Evolutionary conservation across 2,329 filamentous ascomycete species (phyloP).

Genomic region (Colletotrichum camelliae): DNA sequence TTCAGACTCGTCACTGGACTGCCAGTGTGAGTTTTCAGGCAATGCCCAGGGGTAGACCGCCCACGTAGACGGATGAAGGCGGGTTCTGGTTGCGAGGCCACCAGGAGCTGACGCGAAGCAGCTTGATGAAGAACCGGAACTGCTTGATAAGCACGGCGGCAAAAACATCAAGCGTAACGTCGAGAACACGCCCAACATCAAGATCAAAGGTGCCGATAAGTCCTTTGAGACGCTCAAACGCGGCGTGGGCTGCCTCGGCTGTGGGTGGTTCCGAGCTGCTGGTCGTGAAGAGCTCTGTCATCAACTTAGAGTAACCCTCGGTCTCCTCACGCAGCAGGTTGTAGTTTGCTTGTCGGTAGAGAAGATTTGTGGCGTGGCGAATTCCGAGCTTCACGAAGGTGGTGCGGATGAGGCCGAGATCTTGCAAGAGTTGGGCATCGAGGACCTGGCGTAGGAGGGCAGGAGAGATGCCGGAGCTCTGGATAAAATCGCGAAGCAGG

Average conservation of each 20-base stretch:
- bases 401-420: slow-evolving; percentile 81
- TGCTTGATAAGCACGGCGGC: slow-evolving; percentile 93
- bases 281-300: slow-evolving; percentile 94
- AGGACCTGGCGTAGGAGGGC: slow-evolving; percentile 79
- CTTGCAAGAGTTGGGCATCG: slow-evolving; percentile 78
- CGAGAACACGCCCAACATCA: slow-evolving; percentile 91
- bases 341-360: slow-evolving; percentile 97
- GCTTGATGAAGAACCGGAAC: slow-evolving; percentile 91
- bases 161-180: slow-evolving; percentile 94
- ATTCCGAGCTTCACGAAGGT: slow-evolving; percentile 85
- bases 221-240: slow-evolving; percentile 90
- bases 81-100: slow-evolving; percentile 75
- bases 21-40: slow-evolving; percentile 70
- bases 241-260: slow-evolving; percentile 78
- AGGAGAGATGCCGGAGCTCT: slow-evolving; percentile 74
- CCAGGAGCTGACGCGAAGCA: slow-evolving; percentile 92
- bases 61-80: slow-evolving; percentile 51
- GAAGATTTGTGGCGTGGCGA: slow-evolving; percentile 87
- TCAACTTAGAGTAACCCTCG: slow-evolving; percentile 94
- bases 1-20: slow-evolving; percentile 72
- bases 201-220: slow-evolving; percentile 97
- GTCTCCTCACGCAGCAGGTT: slow-evolving; percentile 94
- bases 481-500: slow-evolving; percentile 70
- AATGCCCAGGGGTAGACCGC: slow-evolving; percentile 87
- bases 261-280: slow-evolving; percentile 77